phyloP scores from a whole-genome alignment of 2,329 filamentous ascomycete species.

The Paecilomyces formosus region DNA sequence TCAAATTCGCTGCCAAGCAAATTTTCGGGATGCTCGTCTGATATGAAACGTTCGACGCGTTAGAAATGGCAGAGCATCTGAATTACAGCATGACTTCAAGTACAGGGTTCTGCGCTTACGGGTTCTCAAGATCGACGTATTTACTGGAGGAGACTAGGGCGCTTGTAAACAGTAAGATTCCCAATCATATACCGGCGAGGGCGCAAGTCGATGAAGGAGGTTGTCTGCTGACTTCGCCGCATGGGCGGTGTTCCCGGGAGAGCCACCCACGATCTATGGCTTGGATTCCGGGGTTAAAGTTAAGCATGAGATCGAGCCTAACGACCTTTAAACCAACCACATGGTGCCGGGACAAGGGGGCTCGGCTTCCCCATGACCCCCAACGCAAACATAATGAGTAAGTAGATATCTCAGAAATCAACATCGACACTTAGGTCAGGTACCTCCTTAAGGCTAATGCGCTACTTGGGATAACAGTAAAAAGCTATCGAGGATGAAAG shows the following conservation, averaged over 20 bases:
- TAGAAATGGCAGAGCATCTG: not conserved
- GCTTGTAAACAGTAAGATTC: not conserved
- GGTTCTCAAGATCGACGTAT: not conserved
- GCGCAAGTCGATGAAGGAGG: not conserved
- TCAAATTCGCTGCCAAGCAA: not conserved
- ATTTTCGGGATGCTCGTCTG: not conserved
- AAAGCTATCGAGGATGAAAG: not conserved
- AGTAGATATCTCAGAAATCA: not conserved
- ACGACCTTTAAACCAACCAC: not conserved
- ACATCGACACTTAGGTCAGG: not conserved
- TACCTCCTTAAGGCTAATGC: not conserved
- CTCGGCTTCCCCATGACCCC: not conserved
- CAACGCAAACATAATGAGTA: not conserved
- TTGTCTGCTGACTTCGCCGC: not conserved
- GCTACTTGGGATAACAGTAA: not conserved
- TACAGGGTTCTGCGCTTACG: not conserved
- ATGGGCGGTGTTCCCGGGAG: not conserved
- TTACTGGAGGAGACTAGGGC: not conserved
- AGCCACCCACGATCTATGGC: not conserved
- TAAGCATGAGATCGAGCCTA: not conserved
- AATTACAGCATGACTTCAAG: not conserved
- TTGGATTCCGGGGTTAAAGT: not conserved
- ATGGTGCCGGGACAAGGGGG: not conserved
- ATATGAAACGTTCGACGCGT: not conserved
- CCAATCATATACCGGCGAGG: not conserved